These are phyloP conservation scores for Bacidia rubella DNA, from an alignment of 495 filamentous ascomycete genomes.

Conservation along the genomic window DNA sequence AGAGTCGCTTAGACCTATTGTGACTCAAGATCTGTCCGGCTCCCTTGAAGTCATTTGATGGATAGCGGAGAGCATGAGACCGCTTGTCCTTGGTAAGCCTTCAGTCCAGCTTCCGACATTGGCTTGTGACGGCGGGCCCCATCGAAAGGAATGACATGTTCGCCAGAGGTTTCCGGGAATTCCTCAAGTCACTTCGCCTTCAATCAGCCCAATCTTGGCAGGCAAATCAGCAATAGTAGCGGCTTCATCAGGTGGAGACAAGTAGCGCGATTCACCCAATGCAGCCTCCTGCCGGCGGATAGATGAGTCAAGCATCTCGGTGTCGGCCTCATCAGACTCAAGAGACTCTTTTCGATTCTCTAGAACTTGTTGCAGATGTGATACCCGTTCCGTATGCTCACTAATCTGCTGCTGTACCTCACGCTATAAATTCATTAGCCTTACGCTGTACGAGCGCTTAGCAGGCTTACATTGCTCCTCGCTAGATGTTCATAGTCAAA, in stretches of 20 bases:
- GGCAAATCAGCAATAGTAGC: constrained; percentile 1
- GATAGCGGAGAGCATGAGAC: no score
- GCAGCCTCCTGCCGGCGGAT: constrained; percentile 22
- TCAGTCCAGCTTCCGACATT: no score
- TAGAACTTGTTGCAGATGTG: constrained; percentile 40
- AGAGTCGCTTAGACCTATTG: no score
- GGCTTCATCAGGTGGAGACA: neutral
- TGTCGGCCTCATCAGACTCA: constrained; percentile 32
- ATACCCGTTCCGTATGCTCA: constrained; percentile 38
- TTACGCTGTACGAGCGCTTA: constrained; percentile 1
- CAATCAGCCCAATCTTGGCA: neutral
- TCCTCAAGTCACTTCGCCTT: neutral
- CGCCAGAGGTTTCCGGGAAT: no score
- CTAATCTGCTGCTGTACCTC: constrained; percentile 38
- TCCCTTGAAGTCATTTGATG: no score
- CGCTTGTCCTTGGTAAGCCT: no score
- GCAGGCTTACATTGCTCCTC: constrained; percentile 37
- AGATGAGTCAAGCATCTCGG: constrained; percentile 41
- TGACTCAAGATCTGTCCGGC: no score
- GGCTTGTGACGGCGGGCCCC: no score
- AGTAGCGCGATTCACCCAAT: neutral
- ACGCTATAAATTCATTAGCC: constrained; percentile 24
- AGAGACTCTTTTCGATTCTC: constrained; percentile 39
- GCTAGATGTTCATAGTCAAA: constrained; percentile 49
- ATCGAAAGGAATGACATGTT: no score